Percentiles rank a stretch among this genome's conserved stretches.
Evolutionary conservation across 495 filamentous ascomycete genomes (phyloP).

Genomic region (Penicillium bovifimosum): DNA sequence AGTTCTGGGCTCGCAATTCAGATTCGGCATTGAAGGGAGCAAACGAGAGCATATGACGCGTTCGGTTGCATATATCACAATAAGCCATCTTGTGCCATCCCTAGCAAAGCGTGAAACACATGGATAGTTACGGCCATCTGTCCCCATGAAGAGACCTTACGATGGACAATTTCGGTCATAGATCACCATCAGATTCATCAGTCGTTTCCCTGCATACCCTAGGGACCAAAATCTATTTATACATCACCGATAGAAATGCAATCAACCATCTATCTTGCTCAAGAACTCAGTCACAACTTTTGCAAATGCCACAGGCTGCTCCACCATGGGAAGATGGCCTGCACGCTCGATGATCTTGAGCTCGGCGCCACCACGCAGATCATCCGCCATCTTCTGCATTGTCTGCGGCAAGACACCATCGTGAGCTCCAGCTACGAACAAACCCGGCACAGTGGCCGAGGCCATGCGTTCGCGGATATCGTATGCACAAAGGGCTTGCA

Average conservation of each 20-base stretch:
- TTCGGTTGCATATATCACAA: not conserved
- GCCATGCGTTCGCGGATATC: slow-evolving; percentile 62
- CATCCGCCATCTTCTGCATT: slow-evolving; percentile 65
- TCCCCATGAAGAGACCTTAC: not conserved
- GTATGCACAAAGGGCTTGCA: slow-evolving; percentile 71
- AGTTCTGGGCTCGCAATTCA: no score
- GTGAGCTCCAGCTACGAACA: slow-evolving; percentile 63
- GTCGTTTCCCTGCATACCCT: not conserved
- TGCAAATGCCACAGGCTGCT: slow-evolving; percentile 63
- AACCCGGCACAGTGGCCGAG: slow-evolving; percentile 49
- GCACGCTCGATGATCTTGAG: slow-evolving; percentile 58
- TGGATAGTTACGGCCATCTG: not conserved
- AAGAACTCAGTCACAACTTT: slow-evolving; percentile 54
- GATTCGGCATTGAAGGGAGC: no score
- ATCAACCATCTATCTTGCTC: slow-evolving; percentile 23
- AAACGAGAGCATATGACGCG: not conserved
- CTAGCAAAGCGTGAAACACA: not conserved
- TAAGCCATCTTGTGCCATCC: no score
- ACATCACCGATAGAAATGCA: slow-evolving; percentile 1
- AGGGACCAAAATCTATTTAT: not conserved
- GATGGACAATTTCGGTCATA: not conserved
- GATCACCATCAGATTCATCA: not conserved
- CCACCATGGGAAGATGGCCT: slow-evolving; percentile 79
- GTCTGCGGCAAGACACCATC: slow-evolving; percentile 72
- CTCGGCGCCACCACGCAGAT: slow-evolving; percentile 49